These are phyloP conservation scores for Populus pruinosa DNA, from an alignment of 345 rosid species.

Conservation along the genomic window DNA sequence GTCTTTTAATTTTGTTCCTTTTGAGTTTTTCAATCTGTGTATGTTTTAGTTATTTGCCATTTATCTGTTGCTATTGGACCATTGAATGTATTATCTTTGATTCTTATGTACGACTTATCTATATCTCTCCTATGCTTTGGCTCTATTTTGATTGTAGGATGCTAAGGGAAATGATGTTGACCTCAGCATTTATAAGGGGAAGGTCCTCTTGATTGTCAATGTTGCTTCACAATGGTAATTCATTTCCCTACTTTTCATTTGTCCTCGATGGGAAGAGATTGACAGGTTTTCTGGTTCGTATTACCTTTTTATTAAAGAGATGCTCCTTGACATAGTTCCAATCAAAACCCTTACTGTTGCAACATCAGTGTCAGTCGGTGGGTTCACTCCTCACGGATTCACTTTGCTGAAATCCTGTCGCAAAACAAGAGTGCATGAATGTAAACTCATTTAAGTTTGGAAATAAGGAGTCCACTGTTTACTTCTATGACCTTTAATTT, in stretches of 20 bases:
- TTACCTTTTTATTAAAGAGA: not conserved
- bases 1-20: not conserved
- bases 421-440: not conserved
- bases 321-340: not conserved
- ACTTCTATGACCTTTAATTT: constrained; percentile 4
- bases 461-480: not conserved
- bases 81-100: not conserved
- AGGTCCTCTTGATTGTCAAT: constrained; percentile 85
- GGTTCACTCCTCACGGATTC: not conserved
- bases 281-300: not conserved
- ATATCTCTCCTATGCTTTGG: not conserved
- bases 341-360: not conserved
- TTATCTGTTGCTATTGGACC: not conserved
- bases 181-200: constrained; percentile 75
- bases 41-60: not conserved
- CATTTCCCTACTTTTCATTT: not conserved
- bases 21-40: not conserved
- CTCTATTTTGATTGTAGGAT: constrained; percentile 47
- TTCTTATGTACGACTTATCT: not conserved
- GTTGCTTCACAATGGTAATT: constrained; percentile 96
- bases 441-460: too few species aligned
- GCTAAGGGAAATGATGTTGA: constrained; percentile 70
- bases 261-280: not conserved
- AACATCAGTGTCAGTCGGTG: not conserved
- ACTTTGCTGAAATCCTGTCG: not conserved